Base-by-base conservation (phyloP, 805 yeast genomes). In the Groenewaldozyma tartarivorans region DNA sequence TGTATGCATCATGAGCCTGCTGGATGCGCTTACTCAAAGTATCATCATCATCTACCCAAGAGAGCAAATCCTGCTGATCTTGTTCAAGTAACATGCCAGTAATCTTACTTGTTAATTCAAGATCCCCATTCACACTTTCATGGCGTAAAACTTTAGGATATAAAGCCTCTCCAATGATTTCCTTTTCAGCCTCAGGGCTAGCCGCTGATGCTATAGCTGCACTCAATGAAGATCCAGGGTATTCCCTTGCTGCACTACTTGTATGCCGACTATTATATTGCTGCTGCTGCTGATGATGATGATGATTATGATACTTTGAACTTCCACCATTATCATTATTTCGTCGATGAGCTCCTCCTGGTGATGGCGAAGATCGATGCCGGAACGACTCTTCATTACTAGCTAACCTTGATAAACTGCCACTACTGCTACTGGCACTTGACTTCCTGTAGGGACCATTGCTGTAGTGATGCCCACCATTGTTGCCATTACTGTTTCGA, bases 11-110 rank as follows among this genome's bases (percentile, higher is more conserved):
- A 57, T 77, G 74, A 54, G 96, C 96, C 65, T 86, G 95, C 57
- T 79, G 81, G 61, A 87, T 83, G 61, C 86, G 90, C 60, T 77
- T 74, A 67, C 77, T 78, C 71, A 88, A 81, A 55, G 80, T 71
- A 54, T 75, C 83, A 49, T 83, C 94, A 61, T 85, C 86, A 58
- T 81, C 87, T 62, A 88, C 74, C 72, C 88, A 75, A 48, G 81
- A 77, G 58, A 85, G 69, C 55, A 88, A 81, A 66, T 85, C 94
- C 56, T 77, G 77, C 62, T 79, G 80, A 58, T 86, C 88, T 71
- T 86, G 77, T 62, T 86, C 94, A 63, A 88, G 75, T 74, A 88
- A 76, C 90, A 88, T 85, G 68, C 96, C 45, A 48, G 96, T 88
- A 58, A 88, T 79, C 67, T 81, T 83, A 70, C 94, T 94, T 51